Evolutionary conservation across 495 filamentous ascomycete genomes (phyloP).

Genomic region (Evansstolkia leycettana): DNA sequence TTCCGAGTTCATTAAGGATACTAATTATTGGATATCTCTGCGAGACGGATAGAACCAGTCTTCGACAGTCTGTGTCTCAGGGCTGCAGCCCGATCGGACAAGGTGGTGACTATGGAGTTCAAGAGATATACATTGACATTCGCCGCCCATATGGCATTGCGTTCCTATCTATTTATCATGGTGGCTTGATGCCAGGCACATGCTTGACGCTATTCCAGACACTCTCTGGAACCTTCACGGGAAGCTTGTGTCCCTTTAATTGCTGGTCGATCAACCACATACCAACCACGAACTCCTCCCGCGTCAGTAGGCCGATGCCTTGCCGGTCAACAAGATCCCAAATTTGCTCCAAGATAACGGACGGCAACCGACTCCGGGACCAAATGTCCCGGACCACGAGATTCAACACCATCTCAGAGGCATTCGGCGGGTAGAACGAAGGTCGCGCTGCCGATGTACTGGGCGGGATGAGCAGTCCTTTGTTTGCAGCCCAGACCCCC

Average conservation of each 20-base stretch:
- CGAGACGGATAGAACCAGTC: too few relatives aligned
- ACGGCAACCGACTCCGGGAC: slow-evolving; percentile 59
- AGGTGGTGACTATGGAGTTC: too few relatives aligned
- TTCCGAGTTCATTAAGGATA: too few relatives aligned
- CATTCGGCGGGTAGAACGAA: slow-evolving; percentile 12
- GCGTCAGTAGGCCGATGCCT: slow-evolving; percentile 45
- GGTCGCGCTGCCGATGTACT: too few relatives aligned
- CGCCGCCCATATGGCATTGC: neutral
- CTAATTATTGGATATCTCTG: too few relatives aligned
- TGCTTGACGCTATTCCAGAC: slow-evolving; percentile 78
- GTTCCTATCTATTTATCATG: neutral
- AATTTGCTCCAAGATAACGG: slow-evolving; percentile 59
- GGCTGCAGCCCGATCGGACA: too few relatives aligned
- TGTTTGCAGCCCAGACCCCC: slow-evolving; percentile 92
- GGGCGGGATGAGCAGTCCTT: slow-evolving; percentile 44
- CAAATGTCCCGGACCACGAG: slow-evolving; percentile 80
- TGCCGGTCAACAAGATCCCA: slow-evolving; percentile 73
- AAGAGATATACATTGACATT: too few relatives aligned
- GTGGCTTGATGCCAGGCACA: slow-evolving; percentile 27
- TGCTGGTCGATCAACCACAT: slow-evolving; percentile 92
- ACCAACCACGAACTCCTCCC: slow-evolving; percentile 87
- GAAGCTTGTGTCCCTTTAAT: slow-evolving; percentile 79
- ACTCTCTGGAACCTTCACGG: slow-evolving; percentile 61
- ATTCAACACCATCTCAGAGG: slow-evolving; percentile 53
- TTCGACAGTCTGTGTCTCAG: too few relatives aligned